Evolutionary conservation across 2,329 filamentous ascomycete species (phyloP), one percentile per base, ranked within the genome.

Genomic region (Arthrinium puccinioides): DNA sequence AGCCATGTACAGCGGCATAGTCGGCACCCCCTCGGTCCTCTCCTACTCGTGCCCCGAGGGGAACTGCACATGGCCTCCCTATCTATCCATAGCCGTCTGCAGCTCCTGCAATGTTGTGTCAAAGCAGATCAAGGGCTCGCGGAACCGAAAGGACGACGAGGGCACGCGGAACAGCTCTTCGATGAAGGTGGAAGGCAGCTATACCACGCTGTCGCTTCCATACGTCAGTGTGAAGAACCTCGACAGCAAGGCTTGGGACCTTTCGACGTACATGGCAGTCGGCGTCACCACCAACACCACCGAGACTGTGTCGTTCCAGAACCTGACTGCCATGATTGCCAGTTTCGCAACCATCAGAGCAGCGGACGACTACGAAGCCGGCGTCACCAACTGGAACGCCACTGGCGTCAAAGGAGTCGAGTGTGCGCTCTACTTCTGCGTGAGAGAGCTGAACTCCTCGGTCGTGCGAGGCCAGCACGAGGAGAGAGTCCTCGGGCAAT

Each of bases 361-460:
- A 13, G 29, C 21, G 9, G 29, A 33, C 7, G 26, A 20, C 4
- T 38, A 38, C 16, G 36, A 32, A 24, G 27, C 7, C n/a, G 18
- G 21, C 11, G 6, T 18, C n/a, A 32, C 29, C 5, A 20, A 4
- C 3, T 38, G 21, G 29, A n/a, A 5, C 9, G 4, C 26, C 9
- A 21, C 21, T 10, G 3, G 4, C 3, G 23, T 27, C 13, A 28
- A 15, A 4, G 36, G 29, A 3, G 26, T 23, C 4, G 29, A 38
- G 16, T 38, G 29, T 15, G 36, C 29, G 5, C 7, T 33, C 8
- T 38, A 33, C 21, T 32, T 33, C n/a, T 38, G 36, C 10, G 19
- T 32, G 11, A 25, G 21, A 18, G 16, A 23, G 8, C 27, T 32
- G 6, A 18, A 32, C 3, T 16, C 21, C 16, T 7, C 9, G 4